These are phyloP conservation scores for Phytopythium aichiense DNA, from an alignment of 352 stramenopile genomes.

Conservation along the genomic window DNA sequence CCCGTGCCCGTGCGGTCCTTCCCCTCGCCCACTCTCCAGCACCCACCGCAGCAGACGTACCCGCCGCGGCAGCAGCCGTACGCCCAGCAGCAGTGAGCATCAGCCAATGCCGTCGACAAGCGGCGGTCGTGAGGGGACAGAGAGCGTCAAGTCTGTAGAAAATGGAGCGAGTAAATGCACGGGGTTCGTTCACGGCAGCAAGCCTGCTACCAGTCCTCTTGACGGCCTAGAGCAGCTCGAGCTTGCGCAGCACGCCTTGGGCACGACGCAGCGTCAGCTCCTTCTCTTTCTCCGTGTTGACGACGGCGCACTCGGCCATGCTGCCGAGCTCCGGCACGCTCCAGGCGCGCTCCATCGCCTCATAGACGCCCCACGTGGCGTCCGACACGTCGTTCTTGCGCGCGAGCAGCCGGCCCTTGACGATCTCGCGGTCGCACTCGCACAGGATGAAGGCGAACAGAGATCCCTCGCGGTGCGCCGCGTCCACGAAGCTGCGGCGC, in stretches of 20 bases:
- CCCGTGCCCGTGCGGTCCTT: background rate
- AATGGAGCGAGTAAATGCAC: conserved; percentile 5
- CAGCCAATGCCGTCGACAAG: background rate
- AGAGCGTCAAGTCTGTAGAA: conserved; percentile 1
- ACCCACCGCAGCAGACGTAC: background rate
- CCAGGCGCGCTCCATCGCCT: conserved; percentile 58
- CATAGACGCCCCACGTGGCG: conserved; percentile 63
- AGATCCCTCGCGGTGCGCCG: conserved; percentile 41
- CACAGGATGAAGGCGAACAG: conserved; percentile 52
- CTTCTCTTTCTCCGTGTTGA: conserved; percentile 73
- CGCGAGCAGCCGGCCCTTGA: conserved; percentile 53
- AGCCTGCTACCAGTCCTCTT: too few species aligned
- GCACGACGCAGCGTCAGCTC: conserved; percentile 53
- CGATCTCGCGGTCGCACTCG: conserved; percentile 67
- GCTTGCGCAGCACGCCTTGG: conserved; percentile 54
- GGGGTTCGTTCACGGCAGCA: background rate
- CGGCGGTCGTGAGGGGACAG: background rate
- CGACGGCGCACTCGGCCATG: conserved; percentile 38
- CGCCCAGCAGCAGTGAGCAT: background rate
- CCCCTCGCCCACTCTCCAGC: background rate
- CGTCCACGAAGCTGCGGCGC: conserved; percentile 36
- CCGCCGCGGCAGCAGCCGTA: background rate
- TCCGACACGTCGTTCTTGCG: conserved; percentile 60
- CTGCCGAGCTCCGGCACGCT: conserved; percentile 23
- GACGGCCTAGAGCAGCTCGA: conserved; percentile 31